Evolutionary conservation across 2,329 filamentous ascomycete genomes (phyloP).

Genomic region (Fusarium brachygibbosum): DNA sequence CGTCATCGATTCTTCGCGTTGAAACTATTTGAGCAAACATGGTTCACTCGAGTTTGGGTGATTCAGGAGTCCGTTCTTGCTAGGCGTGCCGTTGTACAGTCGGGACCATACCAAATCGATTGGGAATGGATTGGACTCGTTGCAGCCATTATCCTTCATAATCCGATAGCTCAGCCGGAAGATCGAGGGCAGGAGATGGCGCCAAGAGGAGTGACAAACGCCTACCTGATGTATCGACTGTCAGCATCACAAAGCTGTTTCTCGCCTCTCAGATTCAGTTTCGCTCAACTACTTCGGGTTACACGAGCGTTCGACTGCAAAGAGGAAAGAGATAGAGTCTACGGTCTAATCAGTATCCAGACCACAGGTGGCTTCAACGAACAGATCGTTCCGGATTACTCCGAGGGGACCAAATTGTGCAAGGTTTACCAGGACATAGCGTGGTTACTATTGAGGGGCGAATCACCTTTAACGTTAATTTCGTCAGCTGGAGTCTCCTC

Average conservation of each 20-base stretch:
- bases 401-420: not conserved
- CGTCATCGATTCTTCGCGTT: not conserved
- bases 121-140: not conserved
- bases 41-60: not conserved
- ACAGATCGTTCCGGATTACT: not conserved
- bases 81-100: not conserved
- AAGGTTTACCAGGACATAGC: not conserved
- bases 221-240: not conserved
- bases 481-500: not conserved
- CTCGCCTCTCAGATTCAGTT: not conserved
- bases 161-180: not conserved
- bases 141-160: not conserved
- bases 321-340: not conserved
- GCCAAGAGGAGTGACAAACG: not conserved
- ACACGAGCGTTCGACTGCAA: not conserved
- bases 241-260: not conserved
- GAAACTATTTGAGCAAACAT: not conserved
- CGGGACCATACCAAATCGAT: not conserved
- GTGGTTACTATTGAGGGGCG: not conserved
- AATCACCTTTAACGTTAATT: not conserved
- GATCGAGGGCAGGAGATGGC: not conserved
- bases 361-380: not conserved
- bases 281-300: not conserved
- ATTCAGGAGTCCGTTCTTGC: not conserved
- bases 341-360: not conserved